A percentile compares a stretch with the other conserved stretches of the same genome.
phyloP scores from a whole-genome alignment of 2,329 filamentous ascomycete genomes.

The Claviceps humidiphila region DNA sequence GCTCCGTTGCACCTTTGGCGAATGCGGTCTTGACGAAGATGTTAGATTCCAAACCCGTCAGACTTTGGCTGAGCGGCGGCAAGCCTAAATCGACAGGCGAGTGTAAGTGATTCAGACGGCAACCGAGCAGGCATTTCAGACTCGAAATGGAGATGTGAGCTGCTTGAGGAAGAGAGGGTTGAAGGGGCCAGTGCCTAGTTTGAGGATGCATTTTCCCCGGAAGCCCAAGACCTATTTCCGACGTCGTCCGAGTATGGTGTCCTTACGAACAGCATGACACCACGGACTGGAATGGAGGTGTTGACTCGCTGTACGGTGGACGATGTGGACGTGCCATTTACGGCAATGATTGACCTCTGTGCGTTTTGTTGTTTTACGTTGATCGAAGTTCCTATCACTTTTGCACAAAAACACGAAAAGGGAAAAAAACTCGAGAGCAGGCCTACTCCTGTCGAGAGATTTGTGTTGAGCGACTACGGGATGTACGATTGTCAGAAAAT shows the following conservation, averaged over 20 bases:
- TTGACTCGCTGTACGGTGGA: background rate
- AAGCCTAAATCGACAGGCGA: background rate
- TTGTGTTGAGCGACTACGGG: conserved; percentile 2
- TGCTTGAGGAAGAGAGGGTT: background rate
- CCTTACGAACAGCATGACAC: background rate
- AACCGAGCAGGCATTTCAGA: background rate
- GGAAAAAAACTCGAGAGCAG: background rate
- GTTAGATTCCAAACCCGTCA: conserved; percentile 17
- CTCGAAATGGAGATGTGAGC: background rate
- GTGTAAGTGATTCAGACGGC: background rate
- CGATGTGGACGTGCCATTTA: background rate
- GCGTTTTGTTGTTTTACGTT: background rate
- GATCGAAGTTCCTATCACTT: too few species aligned
- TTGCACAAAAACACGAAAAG: background rate
- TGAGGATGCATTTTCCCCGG: too few species aligned
- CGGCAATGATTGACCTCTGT: background rate
- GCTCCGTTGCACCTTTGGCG: conserved; percentile 5
- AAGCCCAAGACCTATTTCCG: background rate
- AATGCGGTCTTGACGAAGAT: conserved; percentile 22
- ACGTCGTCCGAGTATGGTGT: background rate
- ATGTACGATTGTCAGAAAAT: conserved; percentile 12
- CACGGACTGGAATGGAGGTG: background rate
- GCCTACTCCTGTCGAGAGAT: background rate
- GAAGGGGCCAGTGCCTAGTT: too few species aligned
- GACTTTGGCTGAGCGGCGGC: background rate